phyloP scores from a whole-genome alignment of 371 early-diverging fungal genomes.

The Mortierella sp. region DNA sequence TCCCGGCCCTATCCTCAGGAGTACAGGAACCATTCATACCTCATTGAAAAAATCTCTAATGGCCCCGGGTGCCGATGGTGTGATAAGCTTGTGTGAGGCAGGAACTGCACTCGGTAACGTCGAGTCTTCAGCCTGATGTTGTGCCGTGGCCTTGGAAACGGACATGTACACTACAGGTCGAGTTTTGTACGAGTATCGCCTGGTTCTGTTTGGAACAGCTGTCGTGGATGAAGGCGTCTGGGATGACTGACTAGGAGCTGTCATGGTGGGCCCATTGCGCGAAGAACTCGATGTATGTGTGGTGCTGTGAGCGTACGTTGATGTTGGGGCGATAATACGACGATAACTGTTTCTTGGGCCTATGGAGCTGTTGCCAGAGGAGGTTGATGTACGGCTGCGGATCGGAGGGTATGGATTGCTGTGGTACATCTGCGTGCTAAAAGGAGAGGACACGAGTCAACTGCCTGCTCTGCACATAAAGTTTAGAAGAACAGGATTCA shows the following conservation, averaged over 20 bases:
- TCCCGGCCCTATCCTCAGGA: no score
- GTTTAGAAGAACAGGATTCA: neutral
- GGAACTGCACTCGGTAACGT: neutral
- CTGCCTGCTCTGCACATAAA: neutral
- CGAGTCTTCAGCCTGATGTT: neutral
- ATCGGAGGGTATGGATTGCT: constrained; percentile 36
- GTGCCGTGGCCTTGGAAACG: neutral
- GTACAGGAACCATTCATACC: no score
- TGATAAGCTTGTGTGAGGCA: constrained; percentile 4
- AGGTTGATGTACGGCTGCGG: constrained; percentile 1
- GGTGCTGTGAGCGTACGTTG: constrained; percentile 2
- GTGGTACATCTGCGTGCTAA: constrained; percentile 46
- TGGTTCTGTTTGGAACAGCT: constrained; percentile 7
- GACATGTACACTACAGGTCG: constrained; percentile 44
- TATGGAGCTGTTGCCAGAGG: neutral
- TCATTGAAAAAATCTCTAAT: constrained; percentile 46
- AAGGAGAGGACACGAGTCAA: neutral
- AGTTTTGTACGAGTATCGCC: constrained; percentile 41
- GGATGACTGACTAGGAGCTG: neutral
- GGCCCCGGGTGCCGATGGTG: constrained; percentile 30
- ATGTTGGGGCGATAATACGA: constrained; percentile 27
- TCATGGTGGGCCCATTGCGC: constrained; percentile 6
- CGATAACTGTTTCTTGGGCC: neutral
- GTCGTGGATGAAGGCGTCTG: neutral
- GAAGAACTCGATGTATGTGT: constrained; percentile 1